Evolutionary conservation across 257 asterid genomes (phyloP), one percentile per base, ranked within the genome.

Genomic region (Solanum ossicruentum): DNA sequence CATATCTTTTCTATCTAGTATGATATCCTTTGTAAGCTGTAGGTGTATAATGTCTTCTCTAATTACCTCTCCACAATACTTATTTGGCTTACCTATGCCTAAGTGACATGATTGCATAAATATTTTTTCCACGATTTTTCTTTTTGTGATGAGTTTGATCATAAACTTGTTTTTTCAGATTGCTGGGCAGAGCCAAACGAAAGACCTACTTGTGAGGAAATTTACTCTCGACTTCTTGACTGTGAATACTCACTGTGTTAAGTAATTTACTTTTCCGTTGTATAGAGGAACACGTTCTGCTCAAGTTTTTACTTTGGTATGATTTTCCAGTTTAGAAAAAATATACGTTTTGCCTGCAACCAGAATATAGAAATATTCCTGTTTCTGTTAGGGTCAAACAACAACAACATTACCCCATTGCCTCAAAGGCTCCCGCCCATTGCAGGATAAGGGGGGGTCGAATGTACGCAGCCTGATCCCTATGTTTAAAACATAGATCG

Each of bases 151-250:
- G 60, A 21, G 58, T 26, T 12, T 41, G 61, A 21, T 10, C 39
- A 75, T n/a, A 13, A 23, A 52, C 49, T 78, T 78, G 52, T 17
- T 52, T 17, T 52, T 88, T 88, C 93, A 94, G 98, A 94, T 71
- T 94, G 98, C 82, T 94, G 98, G 98, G 95, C 92, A 17, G 98
- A 93, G 86, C 91, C 96, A 56, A 87, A 92, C 26, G 90, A 92
- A 84, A 92, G 98, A 78, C 98, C 98, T 63, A 92, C 90, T 85
- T 94, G 98, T 43, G 96, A 93, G 89, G 94, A 93, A 54, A 94
- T 94, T 87, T 93, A 93, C 45, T 83, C 87, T 7, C 96, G 97
- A 61, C 89, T 94, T 84, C 89, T 92, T n/a, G 95, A 93, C 87
- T 93, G 97, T 85, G 98, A 94, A 85, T 90, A 90, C 84, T 90